Base-by-base conservation (phyloP, 805 yeast species). In the Hemisphaericaspora nanyangensis region DNA sequence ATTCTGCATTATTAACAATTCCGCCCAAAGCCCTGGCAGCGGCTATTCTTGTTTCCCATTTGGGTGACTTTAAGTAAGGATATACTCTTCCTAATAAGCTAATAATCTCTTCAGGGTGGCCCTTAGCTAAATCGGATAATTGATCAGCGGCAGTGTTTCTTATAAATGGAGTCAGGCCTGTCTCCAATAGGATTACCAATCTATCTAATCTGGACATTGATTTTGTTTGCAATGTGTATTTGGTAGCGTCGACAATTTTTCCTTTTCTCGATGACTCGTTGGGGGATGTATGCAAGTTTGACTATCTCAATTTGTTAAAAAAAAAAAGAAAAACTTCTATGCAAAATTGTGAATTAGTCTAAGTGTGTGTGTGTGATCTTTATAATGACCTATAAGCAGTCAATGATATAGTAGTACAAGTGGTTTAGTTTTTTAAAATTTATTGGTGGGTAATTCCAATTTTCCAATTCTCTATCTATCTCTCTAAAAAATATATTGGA, bases 121-220 rank as follows among this genome's bases (percentile, higher is more conserved):
- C 84, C 58, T 85, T 85, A 19, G 96, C 97, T 28, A 95, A 72
- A 49, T 91, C 98, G 5, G 96, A 87, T 48, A 93, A 71, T 63
- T 93, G 99, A 54, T 91, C 96, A 2, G 98, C 98, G 1, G 99
- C 99, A 7, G 96, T 87, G 55, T 87, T 88, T 48, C 98, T 76
- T 31, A 93, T 93, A 57, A 88, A 85, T 29, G 86, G 86, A 5
- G 97, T 88, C 10, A 96, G 87, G 8, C 99, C 99, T 1, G 97
- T 87, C 63, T 95, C 99, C 48, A 93, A 68, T 30, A 78, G 49
- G 43, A 77, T 65, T 44, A 77, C 81, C 42, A 77, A 70, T 40
- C 82, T 64, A 50, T 77, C 82, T 48, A 77, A 68, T 50, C 82
- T 67, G 35, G 74, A 69, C 73, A 70, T 66, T 11, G 5, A 15